Conservation (phyloP, 192 early-diverging fungal species). For the Coemansia biformis region DNA sequence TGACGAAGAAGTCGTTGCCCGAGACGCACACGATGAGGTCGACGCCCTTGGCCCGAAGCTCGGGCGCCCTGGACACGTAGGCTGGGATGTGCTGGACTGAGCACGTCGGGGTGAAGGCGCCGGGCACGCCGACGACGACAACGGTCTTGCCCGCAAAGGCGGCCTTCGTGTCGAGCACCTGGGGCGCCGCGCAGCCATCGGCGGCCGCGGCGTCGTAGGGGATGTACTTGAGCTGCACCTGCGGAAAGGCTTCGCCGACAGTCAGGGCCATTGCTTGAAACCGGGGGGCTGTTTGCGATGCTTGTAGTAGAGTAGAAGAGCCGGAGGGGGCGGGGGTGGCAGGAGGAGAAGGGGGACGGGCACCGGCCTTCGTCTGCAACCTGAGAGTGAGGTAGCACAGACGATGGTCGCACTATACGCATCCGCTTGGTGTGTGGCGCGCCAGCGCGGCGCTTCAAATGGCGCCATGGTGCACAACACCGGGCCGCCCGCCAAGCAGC, state of each 20-base stretch:
- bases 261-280: conserved; percentile 24
- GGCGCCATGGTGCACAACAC: no score
- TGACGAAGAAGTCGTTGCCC: conserved; percentile 52
- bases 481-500: no score
- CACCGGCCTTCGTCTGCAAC: no score
- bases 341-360: no score
- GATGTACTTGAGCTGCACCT: conserved; percentile 55
- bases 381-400: no score
- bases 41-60: conserved; percentile 39
- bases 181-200: conserved; percentile 35
- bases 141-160: conserved; percentile 45
- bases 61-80: conserved; percentile 19
- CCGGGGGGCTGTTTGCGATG: no score
- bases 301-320: no score
- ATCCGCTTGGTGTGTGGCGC: no score
- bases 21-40: conserved; percentile 39
- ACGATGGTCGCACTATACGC: no score
- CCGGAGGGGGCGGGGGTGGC: no score
- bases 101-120: conserved; percentile 41
- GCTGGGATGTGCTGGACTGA: conserved; percentile 30
- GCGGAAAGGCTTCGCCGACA: conserved; percentile 53
- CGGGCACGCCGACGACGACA: conserved; percentile 32
- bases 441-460: no score
- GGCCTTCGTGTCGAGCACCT: conserved; percentile 39
- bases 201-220: conserved; percentile 44